Conservation (phyloP, 306 rosid species). For the Alnus glutinosa region DNA sequence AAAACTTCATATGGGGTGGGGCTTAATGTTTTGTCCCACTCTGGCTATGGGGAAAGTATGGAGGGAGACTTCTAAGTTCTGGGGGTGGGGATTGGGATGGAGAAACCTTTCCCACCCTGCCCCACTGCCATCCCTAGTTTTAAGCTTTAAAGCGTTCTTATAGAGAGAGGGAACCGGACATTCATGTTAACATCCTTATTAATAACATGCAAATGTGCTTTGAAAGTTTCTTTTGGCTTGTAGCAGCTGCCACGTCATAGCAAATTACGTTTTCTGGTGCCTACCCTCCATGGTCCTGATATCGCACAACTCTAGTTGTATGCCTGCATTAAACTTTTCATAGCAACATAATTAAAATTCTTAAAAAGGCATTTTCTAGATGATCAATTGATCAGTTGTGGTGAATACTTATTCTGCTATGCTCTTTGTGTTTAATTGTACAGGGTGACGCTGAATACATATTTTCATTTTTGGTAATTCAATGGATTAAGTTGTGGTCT, state of each 20-base stretch:
- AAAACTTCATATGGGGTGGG: background rate
- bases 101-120: background rate
- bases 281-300: background rate
- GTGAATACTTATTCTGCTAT: slow-evolving; percentile 37
- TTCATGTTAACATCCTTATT: background rate
- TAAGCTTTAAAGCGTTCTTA: background rate
- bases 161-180: background rate
- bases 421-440: slow-evolving; percentile 11
- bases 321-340: background rate
- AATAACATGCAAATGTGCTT: background rate
- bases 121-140: background rate
- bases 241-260: background rate
- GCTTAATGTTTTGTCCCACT: background rate
- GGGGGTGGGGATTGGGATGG: background rate
- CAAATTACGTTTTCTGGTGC: background rate
- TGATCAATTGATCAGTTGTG: slow-evolving; percentile 13
- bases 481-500: slow-evolving; percentile 40
- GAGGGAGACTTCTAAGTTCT: background rate
- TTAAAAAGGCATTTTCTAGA: slow-evolving; percentile 19
- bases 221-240: background rate
- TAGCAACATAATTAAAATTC: background rate
- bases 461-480: slow-evolving; percentile 40
- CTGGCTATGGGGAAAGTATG: background rate
- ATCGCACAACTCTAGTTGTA: background rate
- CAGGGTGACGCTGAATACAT: slow-evolving; percentile 45